phyloP scores from a whole-genome alignment of 2,329 filamentous ascomycete species.

The Fusarium stilboides region DNA sequence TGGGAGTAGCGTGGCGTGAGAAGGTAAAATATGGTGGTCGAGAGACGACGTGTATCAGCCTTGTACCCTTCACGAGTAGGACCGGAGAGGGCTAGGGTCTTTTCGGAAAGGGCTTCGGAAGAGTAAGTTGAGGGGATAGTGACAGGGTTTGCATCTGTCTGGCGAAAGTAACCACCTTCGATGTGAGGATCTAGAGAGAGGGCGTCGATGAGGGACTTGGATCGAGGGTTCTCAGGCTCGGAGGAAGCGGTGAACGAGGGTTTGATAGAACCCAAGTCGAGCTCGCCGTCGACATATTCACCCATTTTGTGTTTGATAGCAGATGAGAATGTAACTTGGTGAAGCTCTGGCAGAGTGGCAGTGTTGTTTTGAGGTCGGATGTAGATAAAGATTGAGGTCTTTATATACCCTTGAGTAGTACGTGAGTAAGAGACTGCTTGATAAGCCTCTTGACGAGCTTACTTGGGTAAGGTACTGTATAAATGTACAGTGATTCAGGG shows the following conservation, averaged over 20 bases:
- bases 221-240: constrained; percentile 34
- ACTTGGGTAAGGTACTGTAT: not conserved
- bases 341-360: not conserved
- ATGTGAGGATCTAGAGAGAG: constrained; percentile 69
- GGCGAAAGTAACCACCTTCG: constrained; percentile 75
- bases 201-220: constrained; percentile 50
- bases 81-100: constrained; percentile 54
- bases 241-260: constrained; percentile 36
- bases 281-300: constrained; percentile 15
- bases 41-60: constrained; percentile 64
- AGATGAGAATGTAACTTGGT: not conserved
- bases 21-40: constrained; percentile 76
- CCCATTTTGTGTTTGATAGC: constrained; percentile 27
- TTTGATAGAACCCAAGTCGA: constrained; percentile 32
- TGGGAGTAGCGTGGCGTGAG: constrained; percentile 69
- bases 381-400: not conserved
- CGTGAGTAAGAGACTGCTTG: constrained; percentile 11
- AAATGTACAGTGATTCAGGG: not conserved
- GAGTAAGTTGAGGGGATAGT: constrained; percentile 66
- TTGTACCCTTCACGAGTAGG: constrained; percentile 56
- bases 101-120: constrained; percentile 54
- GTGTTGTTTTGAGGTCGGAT: not conserved
- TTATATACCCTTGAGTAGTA: constrained; percentile 28
- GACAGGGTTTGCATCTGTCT: constrained; percentile 70
- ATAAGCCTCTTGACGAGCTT: constrained; percentile 16